These are phyloP conservation scores for Fonsecaea nubica DNA, from an alignment of 2,329 filamentous ascomycete species.

Conservation along the genomic window DNA sequence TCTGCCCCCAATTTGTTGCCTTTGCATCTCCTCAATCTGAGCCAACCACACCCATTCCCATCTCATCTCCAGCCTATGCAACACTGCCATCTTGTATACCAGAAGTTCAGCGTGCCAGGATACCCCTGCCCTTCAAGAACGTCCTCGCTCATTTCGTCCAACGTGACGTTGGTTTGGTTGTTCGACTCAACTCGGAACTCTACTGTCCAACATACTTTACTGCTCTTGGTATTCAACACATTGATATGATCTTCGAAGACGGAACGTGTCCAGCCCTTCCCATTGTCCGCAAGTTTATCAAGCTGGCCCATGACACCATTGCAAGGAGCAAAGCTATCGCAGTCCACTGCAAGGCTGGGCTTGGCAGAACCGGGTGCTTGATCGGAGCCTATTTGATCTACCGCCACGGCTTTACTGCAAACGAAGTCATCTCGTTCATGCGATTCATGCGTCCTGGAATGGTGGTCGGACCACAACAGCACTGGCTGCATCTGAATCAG, in stretches of 20 bases:
- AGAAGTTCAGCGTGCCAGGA: constrained; percentile 71
- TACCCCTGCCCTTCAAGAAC: constrained; percentile 93
- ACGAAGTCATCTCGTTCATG: constrained; percentile 98
- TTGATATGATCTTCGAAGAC: constrained; percentile 99
- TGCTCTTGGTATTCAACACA: constrained; percentile 88
- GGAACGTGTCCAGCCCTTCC: constrained; percentile 90
- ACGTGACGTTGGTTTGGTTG: constrained; percentile 88
- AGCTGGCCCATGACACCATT: constrained; percentile 92
- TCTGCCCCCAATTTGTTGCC: constrained; percentile 91
- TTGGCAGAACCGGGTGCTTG: constrained; percentile 92
- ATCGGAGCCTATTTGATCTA: constrained; percentile 99
- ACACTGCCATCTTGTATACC: constrained; percentile 77
- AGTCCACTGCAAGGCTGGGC: constrained; percentile 97
- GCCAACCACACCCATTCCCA: constrained; percentile 74
- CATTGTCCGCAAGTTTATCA: constrained; percentile 93
- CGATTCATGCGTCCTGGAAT: constrained; percentile 98
- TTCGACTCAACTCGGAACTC: constrained; percentile 91
- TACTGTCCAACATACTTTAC: constrained; percentile 99
- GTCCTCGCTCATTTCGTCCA: constrained; percentile 88
- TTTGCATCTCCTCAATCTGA: constrained; percentile 93
- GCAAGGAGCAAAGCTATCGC: constrained; percentile 91
- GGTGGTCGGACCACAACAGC: constrained; percentile 98
- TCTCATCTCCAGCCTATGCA: constrained; percentile 74
- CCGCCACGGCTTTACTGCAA: constrained; percentile 93
- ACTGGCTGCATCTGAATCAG: constrained; percentile 98